Base-by-base conservation (phyloP, 495 filamentous ascomycete species). In the Aspergillus incahuasiensis region DNA sequence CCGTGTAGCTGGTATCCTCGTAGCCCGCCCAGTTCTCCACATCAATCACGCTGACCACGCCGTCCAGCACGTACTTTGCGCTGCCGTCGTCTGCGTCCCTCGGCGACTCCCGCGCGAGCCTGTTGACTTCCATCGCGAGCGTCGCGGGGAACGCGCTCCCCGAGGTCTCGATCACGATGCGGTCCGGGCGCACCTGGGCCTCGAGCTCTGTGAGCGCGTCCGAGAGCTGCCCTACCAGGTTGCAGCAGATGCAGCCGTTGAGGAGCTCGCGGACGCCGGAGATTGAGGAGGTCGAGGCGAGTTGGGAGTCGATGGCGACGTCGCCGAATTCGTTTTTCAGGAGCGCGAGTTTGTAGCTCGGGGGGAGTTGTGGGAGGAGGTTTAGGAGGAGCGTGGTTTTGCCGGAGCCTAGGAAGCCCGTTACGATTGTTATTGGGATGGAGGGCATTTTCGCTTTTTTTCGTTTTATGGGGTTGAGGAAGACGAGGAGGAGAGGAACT, bases 271-370 rank as follows among this genome's bases (percentile, higher is more conserved):
- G 85, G 16, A 95, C 91, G 51, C 90, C 92, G n/a, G 87, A 82
- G 63, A 98, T 90, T 32, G 91, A 84, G 52, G 80, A 76, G 3
- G 87, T 84, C 0, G 87, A 78, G 41, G 94, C 91, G 16, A 97
- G 82, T 68, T 95, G 90, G 9, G 87, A 91, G 79, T 97, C 94
- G 68, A 97, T 79, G 22, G 90, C 91, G 16, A 98, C 70, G 69
- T 97, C 92, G 64, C 94, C 94, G 69, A 96, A 96, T 73, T 98
- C 94, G 71, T 98, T 98, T 71, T 98, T 98, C 19, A 98, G 79
- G 19, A 98, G 84, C n/a, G 92, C 92, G 49, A 98, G 83, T 3
- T 82, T 83, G 81, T 97, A 97, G 57, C 67, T 69, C 7, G 73
- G 67, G 20, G 84, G 89, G 4, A 96, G 85, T 74, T 96, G 91